Evolutionary conservation across 2,329 filamentous ascomycete species (phyloP).

Genomic region (Exophiala bonariae): DNA sequence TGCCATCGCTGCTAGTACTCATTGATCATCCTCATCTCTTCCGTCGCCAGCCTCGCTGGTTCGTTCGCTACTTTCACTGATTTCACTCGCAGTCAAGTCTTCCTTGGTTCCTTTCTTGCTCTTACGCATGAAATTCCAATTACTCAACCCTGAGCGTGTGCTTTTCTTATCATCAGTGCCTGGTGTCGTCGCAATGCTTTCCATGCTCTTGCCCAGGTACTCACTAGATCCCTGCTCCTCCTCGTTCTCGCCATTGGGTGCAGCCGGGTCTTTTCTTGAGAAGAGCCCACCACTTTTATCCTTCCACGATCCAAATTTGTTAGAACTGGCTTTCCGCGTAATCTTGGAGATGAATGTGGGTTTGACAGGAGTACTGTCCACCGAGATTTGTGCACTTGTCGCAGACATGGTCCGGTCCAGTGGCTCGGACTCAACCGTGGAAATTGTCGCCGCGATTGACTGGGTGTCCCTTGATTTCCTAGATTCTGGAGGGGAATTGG

Average conservation of each 20-base stretch:
- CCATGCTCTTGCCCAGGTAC: slow-evolving; percentile 28
- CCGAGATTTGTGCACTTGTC: slow-evolving; percentile 29
- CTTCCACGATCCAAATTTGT: slow-evolving; percentile 53
- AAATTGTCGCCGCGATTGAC: slow-evolving; percentile 39
- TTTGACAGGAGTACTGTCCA: slow-evolving; percentile 34
- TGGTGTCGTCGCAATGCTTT: slow-evolving; percentile 25
- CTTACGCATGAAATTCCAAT: slow-evolving; percentile 48
- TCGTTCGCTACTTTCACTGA: slow-evolving; percentile 44
- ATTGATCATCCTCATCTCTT: slow-evolving; percentile 36
- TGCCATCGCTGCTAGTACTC: too few relatives aligned
- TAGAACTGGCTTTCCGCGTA: slow-evolving; percentile 51
- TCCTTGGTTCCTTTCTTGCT: slow-evolving; percentile 27
- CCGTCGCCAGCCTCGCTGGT: slow-evolving; percentile 46
- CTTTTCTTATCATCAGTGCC: slow-evolving; percentile 42
- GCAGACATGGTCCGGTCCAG: slow-evolving; percentile 47
- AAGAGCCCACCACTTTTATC: slow-evolving; percentile 46
- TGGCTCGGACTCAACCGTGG: slow-evolving; percentile 49
- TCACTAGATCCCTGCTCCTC: slow-evolving; percentile 41
- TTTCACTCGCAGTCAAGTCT: slow-evolving; percentile 28
- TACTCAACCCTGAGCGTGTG: slow-evolving; percentile 43
- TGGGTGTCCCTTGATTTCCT: slow-evolving; percentile 46
- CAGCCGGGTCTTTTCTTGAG: slow-evolving; percentile 45
- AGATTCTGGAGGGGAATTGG: slow-evolving; percentile 44
- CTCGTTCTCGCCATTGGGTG: slow-evolving; percentile 42
- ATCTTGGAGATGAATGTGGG: slow-evolving; percentile 54